phyloP scores from a whole-genome alignment of 2,329 filamentous ascomycete genomes.

The Lachnellula arida region DNA sequence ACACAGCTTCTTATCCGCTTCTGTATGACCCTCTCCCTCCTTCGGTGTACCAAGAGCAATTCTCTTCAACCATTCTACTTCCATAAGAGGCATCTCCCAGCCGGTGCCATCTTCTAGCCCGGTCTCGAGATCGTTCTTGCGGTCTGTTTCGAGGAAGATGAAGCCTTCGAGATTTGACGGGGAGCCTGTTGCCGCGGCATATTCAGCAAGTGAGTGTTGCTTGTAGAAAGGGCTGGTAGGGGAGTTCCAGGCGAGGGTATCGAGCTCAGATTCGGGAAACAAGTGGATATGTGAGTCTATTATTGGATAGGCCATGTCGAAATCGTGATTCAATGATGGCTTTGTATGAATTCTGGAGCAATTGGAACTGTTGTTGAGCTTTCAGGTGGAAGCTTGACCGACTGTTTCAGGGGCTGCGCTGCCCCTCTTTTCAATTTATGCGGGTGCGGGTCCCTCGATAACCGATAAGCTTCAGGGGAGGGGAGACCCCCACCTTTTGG shows the following conservation, averaged over 20 bases:
- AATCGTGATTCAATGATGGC: neutral
- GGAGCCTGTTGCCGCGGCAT: slow-evolving; percentile 23
- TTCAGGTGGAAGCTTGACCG: neutral
- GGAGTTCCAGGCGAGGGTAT: slow-evolving; percentile 64
- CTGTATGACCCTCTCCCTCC: slow-evolving; percentile 53
- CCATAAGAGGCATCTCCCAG: slow-evolving; percentile 65
- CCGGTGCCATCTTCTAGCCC: slow-evolving; percentile 45
- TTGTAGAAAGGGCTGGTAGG: slow-evolving; percentile 48
- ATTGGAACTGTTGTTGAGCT: neutral
- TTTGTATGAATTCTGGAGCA: neutral
- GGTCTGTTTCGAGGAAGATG: slow-evolving; percentile 80
- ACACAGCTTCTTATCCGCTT: slow-evolving; percentile 50
- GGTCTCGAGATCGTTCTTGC: slow-evolving; percentile 53
- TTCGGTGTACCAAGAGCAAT: slow-evolving; percentile 58
- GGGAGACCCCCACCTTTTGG: neutral
- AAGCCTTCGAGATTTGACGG: slow-evolving; percentile 57
- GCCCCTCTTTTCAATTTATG: neutral
- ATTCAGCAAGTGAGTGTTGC: slow-evolving; percentile 30
- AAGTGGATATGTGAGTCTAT: slow-evolving; percentile 93
- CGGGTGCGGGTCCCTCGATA: too few species aligned
- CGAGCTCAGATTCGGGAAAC: slow-evolving; percentile 64
- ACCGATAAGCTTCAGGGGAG: neutral
- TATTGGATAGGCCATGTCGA: slow-evolving; percentile 47
- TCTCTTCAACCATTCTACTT: slow-evolving; percentile 64
- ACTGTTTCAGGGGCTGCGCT: neutral